phyloP scores from a whole-genome alignment of 257 asterid genomes.

The Primulina huaijiensis region DNA sequence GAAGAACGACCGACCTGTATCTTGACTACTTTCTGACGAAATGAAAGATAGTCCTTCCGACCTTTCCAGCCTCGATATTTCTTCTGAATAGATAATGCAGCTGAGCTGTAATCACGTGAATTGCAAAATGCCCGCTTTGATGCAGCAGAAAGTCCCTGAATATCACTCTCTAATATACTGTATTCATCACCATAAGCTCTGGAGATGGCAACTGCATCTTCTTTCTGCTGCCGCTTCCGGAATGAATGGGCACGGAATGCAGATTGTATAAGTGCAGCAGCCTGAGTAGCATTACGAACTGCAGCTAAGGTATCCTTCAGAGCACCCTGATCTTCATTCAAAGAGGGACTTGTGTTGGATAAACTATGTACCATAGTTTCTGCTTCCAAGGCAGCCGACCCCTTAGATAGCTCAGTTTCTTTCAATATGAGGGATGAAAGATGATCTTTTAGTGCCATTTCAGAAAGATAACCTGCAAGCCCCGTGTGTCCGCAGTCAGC shows the following conservation, averaged over 20 bases:
- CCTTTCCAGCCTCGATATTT: constrained; percentile 92
- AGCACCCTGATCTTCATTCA: constrained; percentile 60
- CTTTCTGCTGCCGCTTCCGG: constrained; percentile 66
- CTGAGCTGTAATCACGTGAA: constrained; percentile 58
- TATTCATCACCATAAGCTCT: constrained; percentile 46
- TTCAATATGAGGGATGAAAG: constrained; percentile 74
- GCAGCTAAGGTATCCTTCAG: constrained; percentile 75
- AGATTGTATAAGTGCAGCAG: constrained; percentile 96
- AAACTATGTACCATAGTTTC: constrained; percentile 60
- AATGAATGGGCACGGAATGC: constrained; percentile 98
- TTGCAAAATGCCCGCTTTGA: constrained; percentile 59
- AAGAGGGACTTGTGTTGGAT: constrained; percentile 34
- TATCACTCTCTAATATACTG: constrained; percentile 39
- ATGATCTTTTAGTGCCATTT: constrained; percentile 76
- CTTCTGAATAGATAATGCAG: constrained; percentile 91
- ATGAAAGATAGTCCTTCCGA: constrained; percentile 69
- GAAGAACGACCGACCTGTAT: constrained; percentile 64
- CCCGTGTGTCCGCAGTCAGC: constrained; percentile 70
- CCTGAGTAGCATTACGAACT: constrained; percentile 78
- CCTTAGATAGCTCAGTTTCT: constrained; percentile 76
- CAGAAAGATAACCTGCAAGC: constrained; percentile 96
- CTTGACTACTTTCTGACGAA: constrained; percentile 90
- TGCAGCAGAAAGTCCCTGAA: constrained; percentile 59
- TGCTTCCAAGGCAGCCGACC: constrained; percentile 77
- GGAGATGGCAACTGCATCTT: constrained; percentile 31